Percentiles rank a stretch among this genome's conserved stretches.
phyloP scores from a whole-genome alignment of 1,139 yeast genomes.

The Torulaspora pretoriensis region DNA sequence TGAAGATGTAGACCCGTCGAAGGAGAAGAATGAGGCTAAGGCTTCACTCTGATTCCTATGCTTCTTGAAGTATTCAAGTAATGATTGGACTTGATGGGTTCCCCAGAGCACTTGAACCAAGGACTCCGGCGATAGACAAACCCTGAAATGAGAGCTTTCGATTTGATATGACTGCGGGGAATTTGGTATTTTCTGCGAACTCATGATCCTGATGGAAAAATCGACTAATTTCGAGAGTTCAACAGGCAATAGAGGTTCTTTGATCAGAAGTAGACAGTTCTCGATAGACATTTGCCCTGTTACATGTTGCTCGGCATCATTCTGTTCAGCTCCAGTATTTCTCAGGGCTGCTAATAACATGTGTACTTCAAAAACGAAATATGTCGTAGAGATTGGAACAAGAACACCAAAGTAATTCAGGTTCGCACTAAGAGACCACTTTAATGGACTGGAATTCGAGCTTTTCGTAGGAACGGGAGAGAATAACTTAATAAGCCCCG shows the following conservation, averaged over 20 bases:
- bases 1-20: slow-evolving; percentile 3
- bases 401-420: slow-evolving; percentile 31
- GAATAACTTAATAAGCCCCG: slow-evolving; percentile 12
- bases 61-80: slow-evolving; percentile 20
- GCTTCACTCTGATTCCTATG: slow-evolving; percentile 15
- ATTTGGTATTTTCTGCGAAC: slow-evolving; percentile 32
- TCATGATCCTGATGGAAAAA: slow-evolving; percentile 33
- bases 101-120: slow-evolving; percentile 43
- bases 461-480: slow-evolving; percentile 1
- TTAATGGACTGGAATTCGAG: background rate
- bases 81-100: slow-evolving; percentile 19
- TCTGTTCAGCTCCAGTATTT: slow-evolving; percentile 13
- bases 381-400: slow-evolving; percentile 29
- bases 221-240: slow-evolving; percentile 42
- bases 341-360: slow-evolving; percentile 20
- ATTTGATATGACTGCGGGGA: slow-evolving; percentile 48
- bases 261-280: slow-evolving; percentile 29
- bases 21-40: slow-evolving; percentile 11
- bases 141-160: slow-evolving; percentile 54
- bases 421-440: slow-evolving; percentile 23
- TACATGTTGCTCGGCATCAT: slow-evolving; percentile 10
- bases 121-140: slow-evolving; percentile 53
- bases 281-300: slow-evolving; percentile 28
- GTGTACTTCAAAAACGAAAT: slow-evolving; percentile 32
- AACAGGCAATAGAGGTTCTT: slow-evolving; percentile 30